Evolutionary conservation across 345 rosid species (phyloP).

Genomic region (Camelina hispida): DNA sequence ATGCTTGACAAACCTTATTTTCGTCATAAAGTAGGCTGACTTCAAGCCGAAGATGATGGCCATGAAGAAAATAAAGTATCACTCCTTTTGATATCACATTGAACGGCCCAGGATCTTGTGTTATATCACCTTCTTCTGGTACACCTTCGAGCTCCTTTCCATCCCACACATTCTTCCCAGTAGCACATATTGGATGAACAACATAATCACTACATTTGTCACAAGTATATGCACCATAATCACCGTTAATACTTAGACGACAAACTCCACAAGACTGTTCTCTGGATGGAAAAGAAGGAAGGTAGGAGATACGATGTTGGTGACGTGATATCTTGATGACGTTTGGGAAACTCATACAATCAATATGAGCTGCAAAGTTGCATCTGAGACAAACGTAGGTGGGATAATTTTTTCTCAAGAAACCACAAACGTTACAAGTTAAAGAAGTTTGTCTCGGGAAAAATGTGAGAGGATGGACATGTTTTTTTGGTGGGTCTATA

Average conservation of each 20-base stretch:
- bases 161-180: neutral
- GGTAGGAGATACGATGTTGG: neutral
- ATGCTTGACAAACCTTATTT: neutral
- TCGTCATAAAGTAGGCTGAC: neutral
- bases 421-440: neutral
- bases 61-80: neutral
- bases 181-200: neutral
- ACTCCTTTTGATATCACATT: neutral
- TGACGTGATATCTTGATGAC: neutral
- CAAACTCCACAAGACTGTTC: neutral
- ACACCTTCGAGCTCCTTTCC: neutral
- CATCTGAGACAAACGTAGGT: neutral
- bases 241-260: neutral
- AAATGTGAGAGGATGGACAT: neutral
- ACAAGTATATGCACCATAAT: constrained; percentile 1
- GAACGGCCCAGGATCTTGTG: neutral
- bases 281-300: neutral
- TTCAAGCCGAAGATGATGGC: neutral
- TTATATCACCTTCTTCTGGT: neutral
- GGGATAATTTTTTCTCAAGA: neutral
- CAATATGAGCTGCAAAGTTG: neutral
- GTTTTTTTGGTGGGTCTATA: neutral
- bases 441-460: neutral
- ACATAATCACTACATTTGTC: neutral
- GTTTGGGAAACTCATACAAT: neutral